A percentile compares a stretch with the other conserved stretches of the same genome.
Evolutionary conservation across 148 eudicot species (phyloP).

Genomic region (Rhododendron henanense): DNA sequence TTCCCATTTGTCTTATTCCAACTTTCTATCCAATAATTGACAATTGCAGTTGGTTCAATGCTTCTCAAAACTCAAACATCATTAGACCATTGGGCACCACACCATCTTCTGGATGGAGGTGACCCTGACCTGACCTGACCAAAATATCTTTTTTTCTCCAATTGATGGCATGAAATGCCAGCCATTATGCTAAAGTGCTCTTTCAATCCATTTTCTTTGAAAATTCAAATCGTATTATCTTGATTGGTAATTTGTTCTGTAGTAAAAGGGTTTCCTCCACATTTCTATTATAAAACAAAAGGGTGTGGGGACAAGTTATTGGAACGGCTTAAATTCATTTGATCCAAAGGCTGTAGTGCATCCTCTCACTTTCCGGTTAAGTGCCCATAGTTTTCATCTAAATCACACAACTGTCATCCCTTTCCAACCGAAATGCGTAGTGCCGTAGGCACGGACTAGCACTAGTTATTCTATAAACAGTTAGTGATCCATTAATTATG

Average conservation of each 20-base stretch:
- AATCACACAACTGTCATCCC: too few species aligned
- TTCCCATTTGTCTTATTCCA: neutral
- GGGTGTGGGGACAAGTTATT: too few species aligned
- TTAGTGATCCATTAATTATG: neutral
- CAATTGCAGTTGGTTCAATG: neutral
- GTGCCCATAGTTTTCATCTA: too few species aligned
- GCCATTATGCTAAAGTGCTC: neutral
- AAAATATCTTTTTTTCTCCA: neutral
- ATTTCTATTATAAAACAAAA: too few species aligned
- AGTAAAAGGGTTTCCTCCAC: neutral
- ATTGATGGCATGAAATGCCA: neutral
- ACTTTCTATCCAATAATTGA: neutral
- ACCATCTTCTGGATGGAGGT: neutral
- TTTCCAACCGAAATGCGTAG: too few species aligned
- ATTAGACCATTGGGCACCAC: neutral
- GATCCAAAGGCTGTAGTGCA: too few species aligned
- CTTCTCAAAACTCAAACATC: neutral
- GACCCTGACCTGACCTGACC: neutral
- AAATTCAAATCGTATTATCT: neutral
- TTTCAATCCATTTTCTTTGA: neutral
- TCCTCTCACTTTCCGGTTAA: too few species aligned
- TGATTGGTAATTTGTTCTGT: neutral
- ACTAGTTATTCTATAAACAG: neutral
- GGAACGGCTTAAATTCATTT: too few species aligned
- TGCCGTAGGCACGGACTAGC: too few species aligned